A percentile compares a stretch with the other conserved stretches of the same genome.
phyloP scores from a whole-genome alignment of 1,284 basidiomycete species.

The Chalciporus sp. region DNA sequence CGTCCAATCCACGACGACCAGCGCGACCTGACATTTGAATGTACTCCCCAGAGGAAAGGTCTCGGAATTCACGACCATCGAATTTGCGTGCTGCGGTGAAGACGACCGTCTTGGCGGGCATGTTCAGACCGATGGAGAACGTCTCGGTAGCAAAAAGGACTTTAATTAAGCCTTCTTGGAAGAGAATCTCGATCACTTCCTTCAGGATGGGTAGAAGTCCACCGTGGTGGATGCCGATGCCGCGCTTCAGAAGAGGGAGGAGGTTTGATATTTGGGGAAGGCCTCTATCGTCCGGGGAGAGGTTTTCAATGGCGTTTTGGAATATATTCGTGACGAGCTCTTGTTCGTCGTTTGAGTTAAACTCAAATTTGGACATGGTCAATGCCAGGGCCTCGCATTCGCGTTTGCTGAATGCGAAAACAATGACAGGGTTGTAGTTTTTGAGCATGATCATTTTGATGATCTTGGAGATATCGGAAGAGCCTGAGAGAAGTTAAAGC shows the following conservation, averaged over 20 bases:
- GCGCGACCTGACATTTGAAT: conserved; percentile 99
- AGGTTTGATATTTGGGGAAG: conserved; percentile 96
- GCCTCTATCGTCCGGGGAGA: conserved; percentile 86
- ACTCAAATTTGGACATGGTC: conserved; percentile 93
- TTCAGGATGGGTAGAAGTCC: conserved; percentile 97
- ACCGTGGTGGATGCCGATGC: conserved; percentile 98
- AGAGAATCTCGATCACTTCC: conserved; percentile 99
- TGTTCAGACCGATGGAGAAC: conserved; percentile 99
- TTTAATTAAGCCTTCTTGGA: conserved; percentile 99
- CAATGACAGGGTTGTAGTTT: conserved; percentile 98
- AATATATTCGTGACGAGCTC: conserved; percentile 90
- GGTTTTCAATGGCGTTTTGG: conserved; percentile 90
- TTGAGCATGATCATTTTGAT: conserved; percentile 99
- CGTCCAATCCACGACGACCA: conserved; percentile 95
- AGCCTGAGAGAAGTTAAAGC: conserved; percentile 48
- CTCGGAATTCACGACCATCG: conserved; percentile 94
- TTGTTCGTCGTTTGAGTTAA: conserved; percentile 94
- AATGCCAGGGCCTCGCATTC: conserved; percentile 96
- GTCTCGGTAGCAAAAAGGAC: conserved; percentile 99
- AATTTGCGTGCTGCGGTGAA: conserved; percentile 97
- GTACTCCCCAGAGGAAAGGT: conserved; percentile 90
- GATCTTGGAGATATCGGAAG: conserved; percentile 96
- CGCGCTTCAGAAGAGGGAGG: conserved; percentile 90
- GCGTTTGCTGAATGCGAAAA: conserved; percentile 98
- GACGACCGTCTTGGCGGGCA: conserved; percentile 99